Percentiles rank a stretch among this genome's conserved stretches.
phyloP scores from a whole-genome alignment of 495 filamentous ascomycete species.

The Bombardia bombarda region DNA sequence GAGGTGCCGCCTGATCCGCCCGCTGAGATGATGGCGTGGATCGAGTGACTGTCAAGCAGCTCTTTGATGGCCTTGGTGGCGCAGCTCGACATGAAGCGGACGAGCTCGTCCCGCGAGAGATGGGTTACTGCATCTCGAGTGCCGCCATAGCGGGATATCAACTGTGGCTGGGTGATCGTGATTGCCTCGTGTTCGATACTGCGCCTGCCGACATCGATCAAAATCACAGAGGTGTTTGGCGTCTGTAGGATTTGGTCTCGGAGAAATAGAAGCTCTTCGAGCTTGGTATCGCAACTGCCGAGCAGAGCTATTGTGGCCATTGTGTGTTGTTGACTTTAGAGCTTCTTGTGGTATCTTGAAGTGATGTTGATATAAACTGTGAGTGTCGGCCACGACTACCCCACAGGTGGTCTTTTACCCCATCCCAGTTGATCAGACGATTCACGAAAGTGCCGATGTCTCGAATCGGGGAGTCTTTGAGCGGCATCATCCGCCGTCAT shows the following conservation, averaged over 20 bases:
- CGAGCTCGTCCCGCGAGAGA: conserved; percentile 41
- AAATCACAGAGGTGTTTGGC: conserved; percentile 29
- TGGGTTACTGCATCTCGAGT: not conserved
- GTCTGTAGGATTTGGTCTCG: conserved; percentile 35
- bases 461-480: too few relatives aligned
- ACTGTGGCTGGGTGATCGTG: conserved; percentile 32
- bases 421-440: too few relatives aligned
- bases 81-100: conserved; percentile 39
- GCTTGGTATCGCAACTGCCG: conserved; percentile 65
- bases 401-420: too few relatives aligned
- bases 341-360: too few relatives aligned
- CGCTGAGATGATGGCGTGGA: conserved; percentile 49
- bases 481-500: too few relatives aligned
- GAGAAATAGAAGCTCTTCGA: conserved; percentile 51
- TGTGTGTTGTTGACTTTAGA: not conserved
- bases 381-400: too few relatives aligned
- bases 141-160: conserved; percentile 6
- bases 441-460: too few relatives aligned
- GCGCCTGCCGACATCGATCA: conserved; percentile 51
- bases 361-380: too few relatives aligned
- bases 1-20: conserved; percentile 55
- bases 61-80: conserved; percentile 26
- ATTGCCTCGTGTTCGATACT: conserved; percentile 36
- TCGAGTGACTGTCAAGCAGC: conserved; percentile 21
- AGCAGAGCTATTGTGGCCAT: conserved; percentile 48